phyloP scores from a whole-genome alignment of 768 basidiomycete species.

The Serpula lacrymans region DNA sequence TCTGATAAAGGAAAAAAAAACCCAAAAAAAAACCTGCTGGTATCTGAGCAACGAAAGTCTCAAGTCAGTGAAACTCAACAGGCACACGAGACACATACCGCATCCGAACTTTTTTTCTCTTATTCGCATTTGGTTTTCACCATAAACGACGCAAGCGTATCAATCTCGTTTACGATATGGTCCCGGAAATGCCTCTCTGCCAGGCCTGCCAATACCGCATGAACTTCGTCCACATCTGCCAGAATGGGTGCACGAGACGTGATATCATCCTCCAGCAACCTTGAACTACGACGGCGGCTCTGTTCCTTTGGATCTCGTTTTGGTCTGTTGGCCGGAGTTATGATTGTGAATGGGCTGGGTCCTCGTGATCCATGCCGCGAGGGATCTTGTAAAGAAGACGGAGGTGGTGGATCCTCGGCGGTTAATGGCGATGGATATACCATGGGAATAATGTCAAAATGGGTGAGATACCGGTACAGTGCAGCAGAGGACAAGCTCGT shows the following conservation, averaged over 20 bases:
- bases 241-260: constrained; percentile 59
- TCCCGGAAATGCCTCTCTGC: constrained; percentile 75
- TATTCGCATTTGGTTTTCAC: constrained; percentile 59
- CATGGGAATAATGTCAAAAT: constrained; percentile 67
- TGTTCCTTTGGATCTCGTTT: constrained; percentile 64
- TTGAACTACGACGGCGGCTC: constrained; percentile 64
- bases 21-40: too few species aligned
- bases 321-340: constrained; percentile 68
- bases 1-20: background rate
- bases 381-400: constrained; percentile 54
- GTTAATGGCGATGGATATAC: constrained; percentile 70
- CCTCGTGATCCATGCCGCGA: constrained; percentile 42
- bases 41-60: too few species aligned
- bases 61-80: too few species aligned
- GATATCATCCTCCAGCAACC: constrained; percentile 65
- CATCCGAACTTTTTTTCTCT: too few species aligned
- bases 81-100: too few species aligned
- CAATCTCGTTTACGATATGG: constrained; percentile 63
- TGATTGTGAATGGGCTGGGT: constrained; percentile 43
- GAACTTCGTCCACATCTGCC: constrained; percentile 67
- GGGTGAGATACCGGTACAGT: constrained; percentile 69
- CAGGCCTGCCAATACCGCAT: constrained; percentile 61
- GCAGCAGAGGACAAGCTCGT: constrained; percentile 60
- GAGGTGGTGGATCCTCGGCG: constrained; percentile 67
- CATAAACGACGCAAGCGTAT: constrained; percentile 81